A percentile compares a stretch with the other conserved stretches of the same genome.
Conservation (phyloP, 192 early-diverging fungal species). For the Irineochytrium annulatum region DNA sequence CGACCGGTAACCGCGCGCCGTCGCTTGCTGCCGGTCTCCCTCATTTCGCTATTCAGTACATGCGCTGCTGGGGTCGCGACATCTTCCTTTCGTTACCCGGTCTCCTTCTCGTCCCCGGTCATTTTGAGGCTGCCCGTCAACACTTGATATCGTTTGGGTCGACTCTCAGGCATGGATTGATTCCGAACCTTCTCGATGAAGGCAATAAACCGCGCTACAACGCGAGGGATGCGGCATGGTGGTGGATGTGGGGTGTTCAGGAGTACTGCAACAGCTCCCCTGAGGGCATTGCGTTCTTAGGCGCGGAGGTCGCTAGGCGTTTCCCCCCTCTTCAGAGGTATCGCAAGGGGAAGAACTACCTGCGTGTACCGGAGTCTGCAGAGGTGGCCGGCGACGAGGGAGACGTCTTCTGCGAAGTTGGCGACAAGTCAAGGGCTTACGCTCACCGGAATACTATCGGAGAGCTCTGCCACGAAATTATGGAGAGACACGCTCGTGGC, state of each 20-base stretch:
- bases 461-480: conserved; percentile 86
- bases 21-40: conserved; percentile 91
- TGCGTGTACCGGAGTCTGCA: conserved; percentile 21
- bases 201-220: conserved; percentile 86
- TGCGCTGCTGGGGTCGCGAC: conserved; percentile 99
- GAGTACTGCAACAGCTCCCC: conserved; percentile 72
- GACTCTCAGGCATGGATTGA: conserved; percentile 88
- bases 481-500: conserved; percentile 85
- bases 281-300: conserved; percentile 74
- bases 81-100: conserved; percentile 90
- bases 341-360: conserved; percentile 30
- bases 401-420: conserved; percentile 22
- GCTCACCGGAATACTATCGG: conserved; percentile 65
- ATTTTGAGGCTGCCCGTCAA: conserved; percentile 72
- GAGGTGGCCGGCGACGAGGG: conserved; percentile 27
- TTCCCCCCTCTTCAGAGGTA: conserved; percentile 68
- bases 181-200: conserved; percentile 93
- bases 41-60: conserved; percentile 87
- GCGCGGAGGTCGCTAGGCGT: conserved; percentile 66
- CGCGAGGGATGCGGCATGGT: conserved; percentile 95
- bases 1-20: conserved; percentile 24
- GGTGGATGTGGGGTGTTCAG: conserved; percentile 87
- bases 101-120: conserved; percentile 75
- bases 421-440: conserved; percentile 61
- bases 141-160: conserved; percentile 92